Evolutionary conservation across 139 green algal species (phyloP).

Genomic region (Astrephomene gubernaculifera): DNA sequence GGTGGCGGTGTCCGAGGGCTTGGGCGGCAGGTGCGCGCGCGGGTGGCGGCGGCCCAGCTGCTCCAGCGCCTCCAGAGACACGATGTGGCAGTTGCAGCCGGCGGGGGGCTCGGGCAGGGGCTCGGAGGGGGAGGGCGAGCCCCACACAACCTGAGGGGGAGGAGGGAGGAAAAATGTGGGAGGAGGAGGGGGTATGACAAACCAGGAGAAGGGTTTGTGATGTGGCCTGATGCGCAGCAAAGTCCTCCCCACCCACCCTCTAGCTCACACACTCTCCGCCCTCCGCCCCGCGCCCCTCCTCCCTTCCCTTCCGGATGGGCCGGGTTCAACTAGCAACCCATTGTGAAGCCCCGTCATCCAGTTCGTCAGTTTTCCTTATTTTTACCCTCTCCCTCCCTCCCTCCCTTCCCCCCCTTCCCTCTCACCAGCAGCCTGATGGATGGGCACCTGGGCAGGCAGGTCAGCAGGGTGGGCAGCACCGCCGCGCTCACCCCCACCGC

Average conservation of each 20-base stretch:
- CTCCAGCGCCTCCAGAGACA: slow-evolving; percentile 77
- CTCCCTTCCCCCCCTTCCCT: neutral
- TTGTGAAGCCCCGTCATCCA: no score
- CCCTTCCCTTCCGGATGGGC: no score
- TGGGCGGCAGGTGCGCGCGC: slow-evolving; percentile 83
- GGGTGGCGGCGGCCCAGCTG: slow-evolving; percentile 76
- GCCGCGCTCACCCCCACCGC: slow-evolving; percentile 79
- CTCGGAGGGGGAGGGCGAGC: slow-evolving; percentile 39
- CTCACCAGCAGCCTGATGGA: slow-evolving; percentile 86
- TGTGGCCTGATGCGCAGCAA: no score
- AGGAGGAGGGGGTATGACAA: no score
- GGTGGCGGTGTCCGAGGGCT: slow-evolving; percentile 84
- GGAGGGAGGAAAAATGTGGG: neutral
- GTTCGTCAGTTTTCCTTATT: no score
- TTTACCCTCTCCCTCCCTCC: no score
- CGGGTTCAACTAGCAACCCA: no score
- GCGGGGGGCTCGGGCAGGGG: slow-evolving; percentile 66
- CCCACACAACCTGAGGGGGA: slow-evolving; percentile 71
- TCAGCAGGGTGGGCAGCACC: slow-evolving; percentile 84
- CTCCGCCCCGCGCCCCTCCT: no score
- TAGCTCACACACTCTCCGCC: no score
- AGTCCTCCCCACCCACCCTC: no score
- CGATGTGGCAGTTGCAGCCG: slow-evolving; percentile 52
- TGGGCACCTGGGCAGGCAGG: slow-evolving; percentile 76
- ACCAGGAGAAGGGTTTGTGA: no score